Evolutionary conservation across 306 rosid genomes (phyloP), one percentile per base, ranked within the genome.

Genomic region (Rosa persica): DNA sequence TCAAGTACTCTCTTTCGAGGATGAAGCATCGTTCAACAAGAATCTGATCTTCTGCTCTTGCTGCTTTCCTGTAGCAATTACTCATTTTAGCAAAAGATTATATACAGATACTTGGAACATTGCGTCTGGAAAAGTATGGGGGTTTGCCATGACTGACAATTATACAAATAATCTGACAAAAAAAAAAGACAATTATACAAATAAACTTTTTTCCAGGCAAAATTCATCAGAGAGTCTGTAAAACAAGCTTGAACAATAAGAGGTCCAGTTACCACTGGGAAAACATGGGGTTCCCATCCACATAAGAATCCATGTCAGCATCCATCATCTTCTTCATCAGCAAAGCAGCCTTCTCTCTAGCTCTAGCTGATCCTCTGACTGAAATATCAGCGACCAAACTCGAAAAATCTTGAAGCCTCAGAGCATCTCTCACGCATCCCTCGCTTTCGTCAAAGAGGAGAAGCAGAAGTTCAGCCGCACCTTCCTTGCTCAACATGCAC

Each of bases 401-500:
- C 5, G 87, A 78, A 72, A 92, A 90, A 40, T 86, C 89, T 0
- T 92, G 88, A 66, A 85, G 49, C 83, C 78, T 44, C 72, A 87
- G 38, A 74, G 96, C 90, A 58, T 90, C 96, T 48, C 74, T 83
- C 12, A 88, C 72, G 22, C 86, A 87, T 0, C 66, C 86, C 51
- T 92, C 92, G 48, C 90, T 89, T 12, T 92, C 97, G 17, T 94
- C 92, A 20, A 92, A 92, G 42, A 94, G 89, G 22, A 90, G 82
- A 36, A 86, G 51, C 55, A 92, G 96, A 34, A 94, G 87, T 68
- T 94, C 97, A 15, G 86, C 78, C 7, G 92, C 95, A 4, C 97
- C 97, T 52, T 94, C 98, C 62, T 92, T 92, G 39, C 97, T 87
- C 87, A 87, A 40, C 92, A 88, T 81, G 65, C 93, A 88, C 88